Base-by-base conservation (phyloP, 208 protist species). In the Wallacemonas rigidus region DNA sequence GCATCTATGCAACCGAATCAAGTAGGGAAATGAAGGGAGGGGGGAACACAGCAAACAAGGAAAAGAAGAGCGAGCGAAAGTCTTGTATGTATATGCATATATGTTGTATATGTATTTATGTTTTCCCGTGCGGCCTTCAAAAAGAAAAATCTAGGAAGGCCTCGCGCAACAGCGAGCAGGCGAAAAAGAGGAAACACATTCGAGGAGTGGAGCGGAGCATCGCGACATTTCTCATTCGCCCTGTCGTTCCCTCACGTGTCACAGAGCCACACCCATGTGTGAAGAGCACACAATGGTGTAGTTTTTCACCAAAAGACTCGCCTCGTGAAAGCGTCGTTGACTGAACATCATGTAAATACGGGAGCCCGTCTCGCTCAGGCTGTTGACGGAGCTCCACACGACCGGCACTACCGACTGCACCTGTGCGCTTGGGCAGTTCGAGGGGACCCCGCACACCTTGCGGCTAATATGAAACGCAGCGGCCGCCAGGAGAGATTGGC, bases 381-480 rank as follows among this genome's bases (percentile, higher is more conserved):
- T 41, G 26, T 51, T 36, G 4, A 88, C 38, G 0, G 79, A 72
- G 1, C 67, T 78, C 39, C 71, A 58, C 17, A 92, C 72, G 7
- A 80, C n/a, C 0, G 85, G 82, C 26, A 91, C 63, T 17, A 89
- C 43, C 12, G 64, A 47, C 9, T 67, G 63, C 72, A 93, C 84
- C 56, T 69, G 64, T 40, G 71, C 77, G 40, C 79, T 78, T 2
- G 87, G 80, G 36, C 71, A 45, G 7, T 78, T 80, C 1, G 86
- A 87, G 3, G 83, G 71, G 14, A 91, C 69, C 17, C 57, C 40
- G 50, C 75, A 85, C 55, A 69, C 67, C 1, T 77, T 35, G 26
- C 91, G 86, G 67, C 84, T 91, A 64, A 91, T 67, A 78, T 87
- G 82, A 44, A 93, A 63, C 5, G 85, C 88, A 1, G 88, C 82